Conservation (phyloP, 805 yeast species). For the Cyberlindnera mycetangii region DNA sequence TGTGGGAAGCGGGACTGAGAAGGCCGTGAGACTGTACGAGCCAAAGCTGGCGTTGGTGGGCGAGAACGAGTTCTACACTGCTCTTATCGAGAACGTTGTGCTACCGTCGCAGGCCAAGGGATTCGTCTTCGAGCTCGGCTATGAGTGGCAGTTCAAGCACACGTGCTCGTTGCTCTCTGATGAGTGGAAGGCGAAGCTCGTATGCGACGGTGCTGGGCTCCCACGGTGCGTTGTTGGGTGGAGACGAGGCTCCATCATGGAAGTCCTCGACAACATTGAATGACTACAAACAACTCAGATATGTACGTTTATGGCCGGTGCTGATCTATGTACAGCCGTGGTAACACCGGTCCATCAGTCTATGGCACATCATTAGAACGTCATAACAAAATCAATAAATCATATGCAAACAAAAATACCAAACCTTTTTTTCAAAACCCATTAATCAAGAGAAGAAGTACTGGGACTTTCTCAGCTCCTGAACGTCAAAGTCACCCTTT, state of each 20-base stretch:
- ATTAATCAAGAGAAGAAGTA: conserved; percentile 61
- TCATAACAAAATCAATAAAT: conserved; percentile 1
- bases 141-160: conserved; percentile 48
- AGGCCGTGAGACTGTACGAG: conserved; percentile 69
- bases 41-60: conserved; percentile 83
- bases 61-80: conserved; percentile 63
- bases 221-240: conserved; percentile 67
- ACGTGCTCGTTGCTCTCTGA: conserved; percentile 29
- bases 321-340: background rate
- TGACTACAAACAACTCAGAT: background rate
- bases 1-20: conserved; percentile 40
- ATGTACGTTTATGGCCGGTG: conserved; percentile 1
- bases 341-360: background rate
- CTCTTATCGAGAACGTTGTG: conserved; percentile 47
- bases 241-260: conserved; percentile 30
- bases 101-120: conserved; percentile 42
- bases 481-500: conserved; percentile 82
- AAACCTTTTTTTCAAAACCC: background rate
- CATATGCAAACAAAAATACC: conserved; percentile 1
- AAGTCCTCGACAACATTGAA: conserved; percentile 5
- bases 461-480: conserved; percentile 62
- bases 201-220: conserved; percentile 48
- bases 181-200: conserved; percentile 49
- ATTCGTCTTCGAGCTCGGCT: conserved; percentile 79
- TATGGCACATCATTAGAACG: conserved; percentile 1